These are phyloP conservation scores for Colletotrichum spinosum DNA, from an alignment of 2,329 filamentous ascomycete genomes.

Conservation along the genomic window DNA sequence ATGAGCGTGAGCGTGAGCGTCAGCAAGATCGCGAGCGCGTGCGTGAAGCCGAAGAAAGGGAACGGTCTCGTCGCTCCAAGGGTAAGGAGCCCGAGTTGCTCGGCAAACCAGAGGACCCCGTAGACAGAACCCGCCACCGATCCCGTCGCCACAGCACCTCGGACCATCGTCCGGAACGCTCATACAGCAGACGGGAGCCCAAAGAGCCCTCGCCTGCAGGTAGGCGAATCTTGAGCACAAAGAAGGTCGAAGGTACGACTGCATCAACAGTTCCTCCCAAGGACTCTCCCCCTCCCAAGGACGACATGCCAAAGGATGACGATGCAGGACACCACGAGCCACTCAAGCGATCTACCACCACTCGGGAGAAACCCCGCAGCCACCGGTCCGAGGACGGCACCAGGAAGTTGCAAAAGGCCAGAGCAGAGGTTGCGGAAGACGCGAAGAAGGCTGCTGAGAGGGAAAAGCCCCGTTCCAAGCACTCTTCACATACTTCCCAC, in stretches of 20 bases:
- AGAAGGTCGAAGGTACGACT: slow-evolving; percentile 50
- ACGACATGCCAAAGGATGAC: slow-evolving; percentile 35
- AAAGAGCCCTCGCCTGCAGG: slow-evolving; percentile 40
- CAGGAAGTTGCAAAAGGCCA: slow-evolving; percentile 41
- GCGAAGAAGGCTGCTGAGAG: slow-evolving; percentile 39
- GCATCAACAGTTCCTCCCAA: slow-evolving; percentile 39
- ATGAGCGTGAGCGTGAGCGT: slow-evolving; percentile 44
- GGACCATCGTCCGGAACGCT: slow-evolving; percentile 42
- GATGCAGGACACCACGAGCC: slow-evolving; percentile 40
- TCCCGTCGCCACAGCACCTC: slow-evolving; percentile 56
- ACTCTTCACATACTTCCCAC: slow-evolving; percentile 34
- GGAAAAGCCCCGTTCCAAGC: slow-evolving; percentile 46
- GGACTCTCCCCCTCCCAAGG: slow-evolving; percentile 38
- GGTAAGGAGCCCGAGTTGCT: slow-evolving; percentile 47
- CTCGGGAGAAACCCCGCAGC: slow-evolving; percentile 43
- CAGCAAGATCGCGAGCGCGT: slow-evolving; percentile 14
- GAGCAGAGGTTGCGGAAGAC: slow-evolving; percentile 40
- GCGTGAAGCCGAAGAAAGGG: slow-evolving; percentile 8
- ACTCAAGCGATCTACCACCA: slow-evolving; percentile 48
- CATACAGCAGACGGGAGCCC: slow-evolving; percentile 43
- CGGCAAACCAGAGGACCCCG: slow-evolving; percentile 21
- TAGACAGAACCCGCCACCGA: slow-evolving; percentile 48
- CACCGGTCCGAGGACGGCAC: slow-evolving; percentile 45
- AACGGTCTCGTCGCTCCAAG: slow-evolving; percentile 43
- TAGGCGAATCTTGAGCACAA: slow-evolving; percentile 58